These are phyloP conservation scores for Lepiota venenata DNA, from an alignment of 768 basidiomycete species.

Conservation along the genomic window DNA sequence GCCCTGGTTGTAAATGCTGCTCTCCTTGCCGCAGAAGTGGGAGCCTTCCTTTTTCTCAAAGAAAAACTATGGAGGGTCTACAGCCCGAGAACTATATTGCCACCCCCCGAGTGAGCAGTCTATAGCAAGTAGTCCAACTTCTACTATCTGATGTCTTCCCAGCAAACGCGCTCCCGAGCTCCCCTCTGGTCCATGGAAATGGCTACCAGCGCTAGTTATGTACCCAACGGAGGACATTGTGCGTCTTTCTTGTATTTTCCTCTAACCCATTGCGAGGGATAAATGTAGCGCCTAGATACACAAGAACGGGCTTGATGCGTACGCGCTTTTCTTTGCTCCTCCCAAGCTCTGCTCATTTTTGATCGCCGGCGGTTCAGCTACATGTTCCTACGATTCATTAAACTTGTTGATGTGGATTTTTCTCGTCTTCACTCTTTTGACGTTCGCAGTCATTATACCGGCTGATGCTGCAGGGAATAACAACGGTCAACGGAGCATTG, in stretches of 20 bases:
- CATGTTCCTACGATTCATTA: slow-evolving; percentile 60
- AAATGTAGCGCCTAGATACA: slow-evolving; percentile 33
- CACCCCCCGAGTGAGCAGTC: slow-evolving; percentile 45
- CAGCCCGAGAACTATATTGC: slow-evolving; percentile 58
- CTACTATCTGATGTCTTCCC: neutral
- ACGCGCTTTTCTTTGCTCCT: slow-evolving; percentile 30
- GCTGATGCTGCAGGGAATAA: slow-evolving; percentile 45
- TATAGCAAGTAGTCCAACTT: neutral
- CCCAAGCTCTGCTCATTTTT: neutral
- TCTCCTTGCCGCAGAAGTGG: slow-evolving; percentile 44
- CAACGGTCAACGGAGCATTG: slow-evolving; percentile 31
- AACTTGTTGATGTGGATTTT: slow-evolving; percentile 62
- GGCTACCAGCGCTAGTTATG: slow-evolving; percentile 44
- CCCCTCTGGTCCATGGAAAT: slow-evolving; percentile 43
- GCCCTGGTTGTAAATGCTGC: slow-evolving; percentile 54
- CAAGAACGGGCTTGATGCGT: slow-evolving; percentile 69
- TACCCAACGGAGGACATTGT: slow-evolving; percentile 45
- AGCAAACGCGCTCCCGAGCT: slow-evolving; percentile 45
- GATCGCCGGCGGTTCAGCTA: slow-evolving; percentile 25
- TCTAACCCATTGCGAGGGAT: neutral
- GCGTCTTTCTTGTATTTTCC: slow-evolving; percentile 15
- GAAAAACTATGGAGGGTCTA: slow-evolving; percentile 56
- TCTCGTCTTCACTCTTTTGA: slow-evolving; percentile 47
- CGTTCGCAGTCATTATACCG: slow-evolving; percentile 61
- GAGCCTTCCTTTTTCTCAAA: slow-evolving; percentile 55